A percentile compares a stretch with the other conserved stretches of the same genome.
These are phyloP conservation scores for Candida loeiensis DNA, from an alignment of 805 yeast genomes.

Conservation along the genomic window DNA sequence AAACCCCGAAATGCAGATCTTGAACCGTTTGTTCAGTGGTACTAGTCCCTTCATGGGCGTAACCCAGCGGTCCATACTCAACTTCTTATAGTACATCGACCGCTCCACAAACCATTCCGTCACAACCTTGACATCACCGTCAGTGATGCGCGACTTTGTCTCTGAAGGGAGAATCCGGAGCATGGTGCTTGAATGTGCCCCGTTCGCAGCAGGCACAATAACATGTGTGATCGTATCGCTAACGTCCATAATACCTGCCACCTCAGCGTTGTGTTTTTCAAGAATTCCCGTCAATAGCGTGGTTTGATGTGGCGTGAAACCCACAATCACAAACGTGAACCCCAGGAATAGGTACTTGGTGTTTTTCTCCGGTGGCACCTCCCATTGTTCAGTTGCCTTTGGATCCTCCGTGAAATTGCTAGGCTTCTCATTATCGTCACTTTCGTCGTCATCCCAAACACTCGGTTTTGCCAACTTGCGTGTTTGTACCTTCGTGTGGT, in stretches of 20 bases:
- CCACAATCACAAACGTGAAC: constrained; percentile 39
- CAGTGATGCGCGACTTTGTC: constrained; percentile 21
- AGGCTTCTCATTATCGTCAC: constrained; percentile 16
- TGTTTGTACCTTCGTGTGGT: constrained; percentile 15
- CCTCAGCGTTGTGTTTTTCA: constrained; percentile 43
- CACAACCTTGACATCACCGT: constrained; percentile 31
- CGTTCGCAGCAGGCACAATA: constrained; percentile 28
- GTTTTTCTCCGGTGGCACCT: background rate
- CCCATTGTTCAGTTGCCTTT: background rate
- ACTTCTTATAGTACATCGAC: constrained; percentile 53
- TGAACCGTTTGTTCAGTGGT: constrained; percentile 20
- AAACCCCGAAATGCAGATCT: constrained; percentile 66
- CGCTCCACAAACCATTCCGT: constrained; percentile 86
- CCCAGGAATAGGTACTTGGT: constrained; percentile 36
- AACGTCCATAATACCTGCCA: constrained; percentile 15
- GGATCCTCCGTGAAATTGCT: constrained; percentile 7
- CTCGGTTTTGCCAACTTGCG: constrained; percentile 16
- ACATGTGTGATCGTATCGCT: constrained; percentile 30
- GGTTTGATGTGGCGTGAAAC: constrained; percentile 38
- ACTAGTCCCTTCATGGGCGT: constrained; percentile 42
- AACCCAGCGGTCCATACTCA: constrained; percentile 59
- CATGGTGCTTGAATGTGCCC: constrained; percentile 25
- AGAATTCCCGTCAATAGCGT: constrained; percentile 41
- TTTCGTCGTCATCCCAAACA: constrained; percentile 24
- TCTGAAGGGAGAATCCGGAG: constrained; percentile 23